Base-by-base conservation (phyloP, 106 monocot genomes). In the Acanthochlamys bracteata region DNA sequence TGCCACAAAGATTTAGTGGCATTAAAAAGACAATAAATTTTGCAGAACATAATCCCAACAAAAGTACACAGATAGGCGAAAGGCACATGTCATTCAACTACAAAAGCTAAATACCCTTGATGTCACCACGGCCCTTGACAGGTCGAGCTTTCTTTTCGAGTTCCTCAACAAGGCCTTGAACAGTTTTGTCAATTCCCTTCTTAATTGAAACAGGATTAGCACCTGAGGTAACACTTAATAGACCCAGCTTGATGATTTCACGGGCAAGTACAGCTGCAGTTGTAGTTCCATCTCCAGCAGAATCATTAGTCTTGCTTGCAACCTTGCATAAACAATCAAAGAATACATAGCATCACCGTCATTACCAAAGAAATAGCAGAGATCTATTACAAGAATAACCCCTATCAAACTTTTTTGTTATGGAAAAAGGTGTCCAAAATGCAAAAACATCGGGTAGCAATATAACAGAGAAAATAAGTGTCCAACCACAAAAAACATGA, bases 251-350 rank as follows among this genome's bases (percentile, higher is more conserved):
- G 21, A 99, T 83, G 23, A 99, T 89, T 77, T 99, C 98, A 54
- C 98, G 75, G 59, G 98, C 82, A 58, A 99, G 78, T 60, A 99
- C 26, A 71, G 92, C 81, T 60, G 91, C 92, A 46, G 98, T 92
- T 7, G 88, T 89, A 14, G 98, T 99, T 17, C 92, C 98, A 75
- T 99, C 98, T 59, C 98, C 98, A 16, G 77, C 92, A 19, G 79
- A 70, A 41, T 83, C 89, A 82, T 99, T 99, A 59, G 92, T 99
- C 76, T 84, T 89, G 57, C 51, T 70, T 52, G 98, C 98, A 25
- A 99, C 92, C 98, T 99, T n/a, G 67, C 33, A 54, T 62, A 14
- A n/a, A n/a, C n/a, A n/a, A n/a, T n/a, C n/a, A n/a, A n/a, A n/a
- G n/a, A n/a, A n/a, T n/a, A n/a, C n/a, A n/a, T n/a, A n/a, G n/a